Percentiles rank a stretch among this genome's conserved stretches.
Evolutionary conservation across 2,329 filamentous ascomycete species (phyloP).

Genomic region (Ceratocystiopsis brevicomis): DNA sequence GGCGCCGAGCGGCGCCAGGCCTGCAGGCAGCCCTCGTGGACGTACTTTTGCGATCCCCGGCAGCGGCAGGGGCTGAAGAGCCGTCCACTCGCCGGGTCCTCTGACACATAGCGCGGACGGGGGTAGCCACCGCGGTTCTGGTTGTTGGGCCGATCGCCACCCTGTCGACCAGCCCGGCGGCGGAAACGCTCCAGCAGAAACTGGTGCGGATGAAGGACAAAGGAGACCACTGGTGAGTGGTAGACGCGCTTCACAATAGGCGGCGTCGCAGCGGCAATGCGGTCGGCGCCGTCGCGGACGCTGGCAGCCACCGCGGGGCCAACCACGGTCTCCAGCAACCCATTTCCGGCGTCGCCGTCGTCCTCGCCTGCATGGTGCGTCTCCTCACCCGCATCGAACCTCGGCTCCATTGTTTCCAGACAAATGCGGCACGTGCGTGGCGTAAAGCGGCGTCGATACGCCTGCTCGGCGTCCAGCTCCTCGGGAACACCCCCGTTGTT

Average conservation of each 20-base stretch:
- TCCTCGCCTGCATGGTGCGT: not conserved
- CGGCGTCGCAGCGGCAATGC: no score
- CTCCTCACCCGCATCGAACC: conserved; percentile 19
- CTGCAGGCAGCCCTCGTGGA: conserved; percentile 78
- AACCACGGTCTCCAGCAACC: conserved; percentile 2
- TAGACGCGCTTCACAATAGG: no score
- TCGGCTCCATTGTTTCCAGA: conserved; percentile 44
- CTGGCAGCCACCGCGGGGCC: not conserved
- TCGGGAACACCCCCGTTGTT: no score
- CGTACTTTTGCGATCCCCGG: conserved; percentile 82
- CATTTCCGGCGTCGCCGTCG: not conserved
- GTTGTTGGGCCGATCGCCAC: no score
- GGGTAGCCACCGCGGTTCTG: no score
- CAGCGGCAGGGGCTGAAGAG: conserved; percentile 82
- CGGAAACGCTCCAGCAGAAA: no score
- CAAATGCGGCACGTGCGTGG: conserved; percentile 78
- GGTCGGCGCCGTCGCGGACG: not conserved
- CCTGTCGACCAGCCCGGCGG: no score
- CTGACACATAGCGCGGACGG: conserved; percentile 42
- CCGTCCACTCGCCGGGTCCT: conserved; percentile 54
- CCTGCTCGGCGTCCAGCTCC: conserved; percentile 1
- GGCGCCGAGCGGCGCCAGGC: conserved; percentile 65
- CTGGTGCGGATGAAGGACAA: no score
- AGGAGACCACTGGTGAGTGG: no score
- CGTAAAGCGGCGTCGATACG: conserved; percentile 32